These are phyloP conservation scores for Fusarium mangiferae DNA, from an alignment of 2,329 filamentous ascomycete genomes.

Conservation along the genomic window DNA sequence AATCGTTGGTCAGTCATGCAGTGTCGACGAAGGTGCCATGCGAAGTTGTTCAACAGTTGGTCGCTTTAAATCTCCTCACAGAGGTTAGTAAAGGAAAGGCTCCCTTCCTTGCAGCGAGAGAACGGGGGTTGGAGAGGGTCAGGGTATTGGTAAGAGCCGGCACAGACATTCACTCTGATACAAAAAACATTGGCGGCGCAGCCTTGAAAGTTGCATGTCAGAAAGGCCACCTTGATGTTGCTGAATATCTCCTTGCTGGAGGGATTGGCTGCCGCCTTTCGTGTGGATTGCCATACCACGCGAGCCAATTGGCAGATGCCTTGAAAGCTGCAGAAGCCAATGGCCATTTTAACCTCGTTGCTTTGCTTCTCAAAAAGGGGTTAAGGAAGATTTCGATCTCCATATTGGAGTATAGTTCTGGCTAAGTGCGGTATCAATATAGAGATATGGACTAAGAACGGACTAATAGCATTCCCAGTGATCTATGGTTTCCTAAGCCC, in stretches of 20 bases:
- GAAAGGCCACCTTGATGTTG: not conserved
- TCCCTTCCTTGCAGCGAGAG: not conserved
- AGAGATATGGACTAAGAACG: not conserved
- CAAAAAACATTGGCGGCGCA: not conserved
- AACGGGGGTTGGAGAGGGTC: not conserved
- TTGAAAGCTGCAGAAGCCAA: not conserved
- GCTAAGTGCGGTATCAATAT: not conserved
- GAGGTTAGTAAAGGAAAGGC: not conserved
- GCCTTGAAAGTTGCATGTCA: not conserved
- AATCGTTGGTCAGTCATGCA: not conserved
- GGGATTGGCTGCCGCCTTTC: not conserved
- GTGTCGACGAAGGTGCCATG: not conserved
- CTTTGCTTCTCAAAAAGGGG: not conserved
- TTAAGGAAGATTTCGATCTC: no score
- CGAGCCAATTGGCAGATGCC: not conserved
- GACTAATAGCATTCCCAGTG: not conserved
- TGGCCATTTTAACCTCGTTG: not conserved
- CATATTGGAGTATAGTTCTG: not conserved
- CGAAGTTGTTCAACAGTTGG: not conserved
- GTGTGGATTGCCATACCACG: not conserved
- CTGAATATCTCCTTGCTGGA: not conserved
- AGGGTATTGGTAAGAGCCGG: not conserved
- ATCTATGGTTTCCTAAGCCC: constrained; percentile 54
- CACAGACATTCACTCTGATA: not conserved
- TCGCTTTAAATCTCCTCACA: not conserved